Evolutionary conservation across 108 stramenopile species (phyloP).

Genomic region (Nitzschia sp.): DNA sequence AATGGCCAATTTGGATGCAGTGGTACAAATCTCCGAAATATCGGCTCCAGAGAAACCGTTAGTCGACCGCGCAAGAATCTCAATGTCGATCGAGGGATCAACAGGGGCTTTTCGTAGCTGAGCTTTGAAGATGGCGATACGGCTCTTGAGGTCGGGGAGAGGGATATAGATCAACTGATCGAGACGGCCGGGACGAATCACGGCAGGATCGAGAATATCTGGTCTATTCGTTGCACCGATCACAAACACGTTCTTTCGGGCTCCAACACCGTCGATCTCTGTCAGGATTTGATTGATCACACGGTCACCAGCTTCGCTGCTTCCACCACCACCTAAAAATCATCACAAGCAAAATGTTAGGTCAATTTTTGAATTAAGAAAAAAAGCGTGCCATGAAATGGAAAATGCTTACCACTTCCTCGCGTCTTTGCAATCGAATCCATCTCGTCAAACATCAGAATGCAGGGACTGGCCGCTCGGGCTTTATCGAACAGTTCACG

Average conservation of each 20-base stretch:
- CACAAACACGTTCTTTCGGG: conserved; percentile 90
- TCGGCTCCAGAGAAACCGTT: conserved; percentile 96
- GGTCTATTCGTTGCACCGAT: conserved; percentile 96
- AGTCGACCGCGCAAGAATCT: conserved; percentile 80
- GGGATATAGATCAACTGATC: conserved; percentile 95
- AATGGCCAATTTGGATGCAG: conserved; percentile 91
- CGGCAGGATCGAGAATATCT: conserved; percentile 92
- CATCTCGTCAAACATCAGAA: conserved; percentile 99
- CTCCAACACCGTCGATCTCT: conserved; percentile 98
- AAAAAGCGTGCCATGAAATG: conserved; percentile 29
- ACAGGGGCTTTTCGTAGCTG: conserved; percentile 91
- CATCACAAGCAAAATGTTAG: not conserved
- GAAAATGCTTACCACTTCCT: conserved; percentile 69
- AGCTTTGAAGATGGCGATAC: conserved; percentile 94
- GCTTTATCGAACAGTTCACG: conserved; percentile 93
- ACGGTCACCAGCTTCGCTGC: conserved; percentile 94
- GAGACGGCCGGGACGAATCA: conserved; percentile 94
- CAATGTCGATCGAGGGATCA: conserved; percentile 80
- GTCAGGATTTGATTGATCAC: conserved; percentile 98
- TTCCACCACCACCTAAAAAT: conserved; percentile 64
- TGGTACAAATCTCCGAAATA: conserved; percentile 94
- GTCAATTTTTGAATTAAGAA: not conserved
- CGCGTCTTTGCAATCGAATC: conserved; percentile 94
- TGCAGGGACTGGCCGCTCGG: conserved; percentile 86
- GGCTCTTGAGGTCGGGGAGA: conserved; percentile 86